Conservation (phyloP, 768 basidiomycete genomes). For the Suillus americanus region DNA sequence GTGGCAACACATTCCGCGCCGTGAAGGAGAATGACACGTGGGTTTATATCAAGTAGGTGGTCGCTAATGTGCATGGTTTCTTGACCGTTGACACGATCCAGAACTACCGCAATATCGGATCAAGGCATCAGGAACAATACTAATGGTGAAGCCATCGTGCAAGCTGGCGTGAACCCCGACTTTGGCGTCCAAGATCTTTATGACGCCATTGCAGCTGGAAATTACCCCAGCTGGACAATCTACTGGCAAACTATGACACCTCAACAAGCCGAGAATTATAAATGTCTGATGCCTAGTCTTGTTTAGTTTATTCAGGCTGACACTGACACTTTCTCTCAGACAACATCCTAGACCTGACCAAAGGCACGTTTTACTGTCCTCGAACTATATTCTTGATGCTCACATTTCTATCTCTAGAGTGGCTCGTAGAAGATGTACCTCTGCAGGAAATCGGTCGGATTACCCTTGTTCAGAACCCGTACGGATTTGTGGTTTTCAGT, state of each 20-base stretch:
- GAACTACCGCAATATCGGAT: slow-evolving; percentile 20
- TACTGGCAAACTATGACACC: slow-evolving; percentile 56
- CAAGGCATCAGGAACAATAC: slow-evolving; percentile 43
- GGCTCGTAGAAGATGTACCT: slow-evolving; percentile 35
- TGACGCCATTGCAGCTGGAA: slow-evolving; percentile 51
- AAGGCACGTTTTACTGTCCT: slow-evolving; percentile 24
- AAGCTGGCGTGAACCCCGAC: slow-evolving; percentile 45
- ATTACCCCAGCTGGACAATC: slow-evolving; percentile 57
- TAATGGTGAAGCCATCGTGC: slow-evolving; percentile 33
- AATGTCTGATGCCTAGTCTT: slow-evolving; percentile 20
- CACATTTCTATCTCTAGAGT: slow-evolving; percentile 25
- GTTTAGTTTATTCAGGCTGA: neutral
- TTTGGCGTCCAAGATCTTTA: slow-evolving; percentile 56
- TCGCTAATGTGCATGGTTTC: neutral
- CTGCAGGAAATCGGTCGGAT: slow-evolving; percentile 37
- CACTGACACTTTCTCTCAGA: slow-evolving; percentile 23
- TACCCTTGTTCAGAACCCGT: slow-evolving; percentile 38
- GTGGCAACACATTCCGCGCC: slow-evolving; percentile 47
- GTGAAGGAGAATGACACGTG: slow-evolving; percentile 48
- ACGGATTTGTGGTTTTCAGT: slow-evolving; percentile 11
- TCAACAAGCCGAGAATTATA: slow-evolving; percentile 49
- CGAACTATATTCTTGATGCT: neutral
- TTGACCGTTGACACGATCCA: slow-evolving; percentile 17
- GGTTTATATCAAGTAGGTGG: slow-evolving; percentile 51
- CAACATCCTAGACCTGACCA: slow-evolving; percentile 53